These are phyloP conservation scores for Pulveroboletus sp. DNA, from an alignment of 768 basidiomycete genomes.

Conservation along the genomic window DNA sequence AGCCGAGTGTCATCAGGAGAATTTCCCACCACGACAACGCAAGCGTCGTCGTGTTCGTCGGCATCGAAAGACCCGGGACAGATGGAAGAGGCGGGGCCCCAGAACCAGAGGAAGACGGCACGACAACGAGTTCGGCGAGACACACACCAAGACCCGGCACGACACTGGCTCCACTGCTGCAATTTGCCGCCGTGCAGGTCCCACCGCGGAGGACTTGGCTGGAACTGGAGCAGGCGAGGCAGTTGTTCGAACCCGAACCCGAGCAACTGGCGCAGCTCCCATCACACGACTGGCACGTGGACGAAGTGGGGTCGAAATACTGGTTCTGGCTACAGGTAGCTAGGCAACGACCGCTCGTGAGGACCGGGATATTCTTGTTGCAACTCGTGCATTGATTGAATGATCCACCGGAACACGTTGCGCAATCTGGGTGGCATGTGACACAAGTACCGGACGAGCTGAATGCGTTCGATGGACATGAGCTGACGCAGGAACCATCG, in stretches of 20 bases:
- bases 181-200: constrained; percentile 58
- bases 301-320: constrained; percentile 63
- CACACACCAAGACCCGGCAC: constrained; percentile 73
- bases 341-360: constrained; percentile 71
- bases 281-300: constrained; percentile 68
- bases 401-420: constrained; percentile 70
- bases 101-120: constrained; percentile 43
- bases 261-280: constrained; percentile 75
- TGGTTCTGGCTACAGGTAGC: constrained; percentile 69
- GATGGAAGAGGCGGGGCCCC: constrained; percentile 41
- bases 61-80: constrained; percentile 54
- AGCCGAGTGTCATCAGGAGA: constrained; percentile 75
- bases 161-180: constrained; percentile 49
- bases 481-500: constrained; percentile 66
- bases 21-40: constrained; percentile 79
- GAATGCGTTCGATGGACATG: constrained; percentile 73
- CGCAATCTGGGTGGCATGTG: constrained; percentile 83
- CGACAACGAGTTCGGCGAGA: constrained; percentile 65
- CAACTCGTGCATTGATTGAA: constrained; percentile 80
- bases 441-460: constrained; percentile 60
- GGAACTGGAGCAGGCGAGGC: constrained; percentile 68
- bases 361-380: constrained; percentile 61
- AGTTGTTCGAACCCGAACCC: constrained; percentile 59
- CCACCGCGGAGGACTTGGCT: constrained; percentile 59
- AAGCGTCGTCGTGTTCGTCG: constrained; percentile 35